Conservation (phyloP, 1,284 basidiomycete genomes). For the Microstroma glucosiphilum region DNA sequence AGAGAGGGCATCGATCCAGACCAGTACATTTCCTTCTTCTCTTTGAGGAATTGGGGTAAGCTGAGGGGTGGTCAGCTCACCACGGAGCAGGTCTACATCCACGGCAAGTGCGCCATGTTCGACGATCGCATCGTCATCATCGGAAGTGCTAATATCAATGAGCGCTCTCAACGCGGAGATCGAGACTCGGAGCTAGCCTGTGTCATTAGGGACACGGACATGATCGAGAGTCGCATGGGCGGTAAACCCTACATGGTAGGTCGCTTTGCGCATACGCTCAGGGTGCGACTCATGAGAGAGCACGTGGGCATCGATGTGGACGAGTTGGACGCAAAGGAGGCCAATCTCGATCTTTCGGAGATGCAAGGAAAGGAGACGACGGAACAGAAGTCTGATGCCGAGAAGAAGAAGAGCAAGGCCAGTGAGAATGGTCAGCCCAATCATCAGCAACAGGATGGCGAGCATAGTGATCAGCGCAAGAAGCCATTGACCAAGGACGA, state of each 20-base stretch:
- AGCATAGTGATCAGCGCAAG: slow-evolving; percentile 12
- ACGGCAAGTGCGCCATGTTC: slow-evolving; percentile 69
- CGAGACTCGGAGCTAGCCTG: slow-evolving; percentile 91
- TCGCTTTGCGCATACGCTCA: slow-evolving; percentile 87
- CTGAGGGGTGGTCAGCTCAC: slow-evolving; percentile 75
- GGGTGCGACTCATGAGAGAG: slow-evolving; percentile 90
- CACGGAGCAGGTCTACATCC: slow-evolving; percentile 65
- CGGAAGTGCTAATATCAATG: slow-evolving; percentile 98
- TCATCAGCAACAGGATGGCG: background rate
- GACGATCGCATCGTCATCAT: slow-evolving; percentile 96
- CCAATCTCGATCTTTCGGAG: slow-evolving; percentile 7
- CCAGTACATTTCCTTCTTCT: slow-evolving; percentile 87
- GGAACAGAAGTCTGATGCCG: slow-evolving; percentile 11
- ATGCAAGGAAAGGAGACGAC: slow-evolving; percentile 2
- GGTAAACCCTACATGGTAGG: slow-evolving; percentile 92
- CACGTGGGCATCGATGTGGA: slow-evolving; percentile 94
- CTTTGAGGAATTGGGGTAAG: slow-evolving; percentile 87
- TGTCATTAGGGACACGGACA: slow-evolving; percentile 89
- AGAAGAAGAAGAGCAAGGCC: slow-evolving; percentile 7
- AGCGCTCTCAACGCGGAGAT: slow-evolving; percentile 88
- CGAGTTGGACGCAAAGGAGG: slow-evolving; percentile 60
- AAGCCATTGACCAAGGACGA: slow-evolving; percentile 36
- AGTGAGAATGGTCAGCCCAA: background rate
- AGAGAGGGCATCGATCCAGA: slow-evolving; percentile 80
- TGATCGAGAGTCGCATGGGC: slow-evolving; percentile 85